Evolutionary conservation across 1,139 yeast genomes (phyloP), one percentile per base, ranked within the genome.

Genomic region (Sugiyamaella sp.): DNA sequence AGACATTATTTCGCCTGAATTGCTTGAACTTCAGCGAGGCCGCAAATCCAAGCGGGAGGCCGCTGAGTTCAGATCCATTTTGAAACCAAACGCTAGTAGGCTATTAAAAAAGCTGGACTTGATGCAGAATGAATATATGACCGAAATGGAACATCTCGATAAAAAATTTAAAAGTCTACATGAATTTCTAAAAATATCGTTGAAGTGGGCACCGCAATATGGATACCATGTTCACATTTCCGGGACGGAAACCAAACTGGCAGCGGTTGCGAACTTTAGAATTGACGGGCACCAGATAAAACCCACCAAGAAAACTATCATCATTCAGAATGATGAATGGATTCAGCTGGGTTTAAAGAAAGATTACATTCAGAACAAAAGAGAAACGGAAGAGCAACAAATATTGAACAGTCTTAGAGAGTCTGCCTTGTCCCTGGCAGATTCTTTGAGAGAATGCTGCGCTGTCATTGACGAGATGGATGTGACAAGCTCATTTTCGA

Each of bases 401-500:
- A 74, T 85, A 12, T 69, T 85, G 2, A 71, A 74, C 1, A 66
- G 66, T 2, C 68, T 85, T 32, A 71, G 80, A 33, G 54, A 55
- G 1, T 65, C 71, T 32, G 76, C 81, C 0, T 63, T 82, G 1
- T 67, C 68, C 0, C 60, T 70, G 32, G 71, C 77, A 14, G 64
- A 73, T 0, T 69, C 67, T 2, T 72, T 85, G n/a, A 73, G 89
- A 35, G 60, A 66, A 38, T 69, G 78, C 55, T 70, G 83, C 57
- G 64, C 73, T 51, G 63, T 77, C 46, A 72, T 85, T 24, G 97
- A 89, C 59, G 79, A 79, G 55, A 65, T 91, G 5, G 99, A 93
- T 68, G 83, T 86, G 0, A 75, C 87, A 0, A 71, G 82, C 5
- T 85, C 96, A 0, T 88, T 93, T 69, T 85, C 96, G 0, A 71